Conservation (phyloP, 495 filamentous ascomycete species). For the Saxophila tyrrhenica region DNA sequence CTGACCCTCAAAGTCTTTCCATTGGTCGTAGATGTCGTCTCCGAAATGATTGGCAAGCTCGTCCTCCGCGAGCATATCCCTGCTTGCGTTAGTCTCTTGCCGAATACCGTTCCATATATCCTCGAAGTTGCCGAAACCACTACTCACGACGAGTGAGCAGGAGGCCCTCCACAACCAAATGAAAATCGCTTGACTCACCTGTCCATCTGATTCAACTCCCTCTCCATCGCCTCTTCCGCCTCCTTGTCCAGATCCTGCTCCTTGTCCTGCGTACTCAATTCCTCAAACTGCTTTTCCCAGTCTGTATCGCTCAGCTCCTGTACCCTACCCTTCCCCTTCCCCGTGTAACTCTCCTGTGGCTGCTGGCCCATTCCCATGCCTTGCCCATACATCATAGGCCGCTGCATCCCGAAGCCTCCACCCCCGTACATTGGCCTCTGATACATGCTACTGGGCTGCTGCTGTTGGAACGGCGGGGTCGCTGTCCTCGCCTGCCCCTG, state of each 20-base stretch:
- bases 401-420: conserved; percentile 28
- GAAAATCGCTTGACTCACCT: conserved; percentile 55
- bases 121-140: conserved; percentile 72
- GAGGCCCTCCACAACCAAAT: conserved; percentile 18
- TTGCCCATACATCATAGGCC: conserved; percentile 29
- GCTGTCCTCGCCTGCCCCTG: conserved; percentile 3
- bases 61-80: conserved; percentile 57
- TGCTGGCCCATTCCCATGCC: conserved; percentile 38
- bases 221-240: conserved; percentile 69
- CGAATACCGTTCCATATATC: conserved; percentile 47
- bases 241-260: conserved; percentile 51
- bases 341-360: conserved; percentile 42
- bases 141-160: conserved; percentile 8
- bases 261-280: conserved; percentile 65
- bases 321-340: conserved; percentile 82
- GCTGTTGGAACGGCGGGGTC: conserved; percentile 35
- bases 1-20: conserved; percentile 58
- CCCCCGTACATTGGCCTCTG: conserved; percentile 48
- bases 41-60: conserved; percentile 48
- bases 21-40: conserved; percentile 54
- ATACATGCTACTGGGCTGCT: conserved; percentile 35
- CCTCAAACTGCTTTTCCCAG: conserved; percentile 92
- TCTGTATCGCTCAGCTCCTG: conserved; percentile 85
- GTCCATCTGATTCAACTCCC: conserved; percentile 81
- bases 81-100: conserved; percentile 58